Conservation (phyloP, 1,284 basidiomycete genomes). For the Erythrobasidium hasegawianum region DNA sequence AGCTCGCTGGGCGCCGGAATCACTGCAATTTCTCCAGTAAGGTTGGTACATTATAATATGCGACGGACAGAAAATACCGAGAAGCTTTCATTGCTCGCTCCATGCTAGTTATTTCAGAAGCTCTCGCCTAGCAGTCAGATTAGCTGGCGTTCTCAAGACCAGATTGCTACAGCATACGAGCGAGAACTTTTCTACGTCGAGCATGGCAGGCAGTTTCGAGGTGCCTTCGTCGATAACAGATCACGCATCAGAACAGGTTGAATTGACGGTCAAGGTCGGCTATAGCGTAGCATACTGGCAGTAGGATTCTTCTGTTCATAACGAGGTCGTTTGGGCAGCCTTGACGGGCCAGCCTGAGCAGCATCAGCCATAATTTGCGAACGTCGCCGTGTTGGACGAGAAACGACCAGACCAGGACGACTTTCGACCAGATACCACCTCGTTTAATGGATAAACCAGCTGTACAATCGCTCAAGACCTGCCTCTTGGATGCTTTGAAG, state of each 20-base stretch:
- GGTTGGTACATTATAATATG: background rate
- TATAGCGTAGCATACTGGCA: too few species aligned
- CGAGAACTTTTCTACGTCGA: slow-evolving; percentile 81
- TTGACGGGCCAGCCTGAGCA: background rate
- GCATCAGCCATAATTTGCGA: background rate
- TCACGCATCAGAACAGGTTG: too few species aligned
- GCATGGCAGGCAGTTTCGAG: slow-evolving; percentile 59
- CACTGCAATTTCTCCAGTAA: slow-evolving; percentile 37
- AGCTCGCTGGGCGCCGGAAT: slow-evolving; percentile 66
- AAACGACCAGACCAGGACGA: background rate
- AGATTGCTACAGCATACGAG: slow-evolving; percentile 56
- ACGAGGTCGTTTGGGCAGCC: slow-evolving; percentile 5
- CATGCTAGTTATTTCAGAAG: slow-evolving; percentile 83
- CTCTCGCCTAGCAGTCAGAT: slow-evolving; percentile 59
- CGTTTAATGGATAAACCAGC: too few species aligned
- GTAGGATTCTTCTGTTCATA: background rate
- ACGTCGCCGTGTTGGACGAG: background rate
- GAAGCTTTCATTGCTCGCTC: slow-evolving; percentile 74
- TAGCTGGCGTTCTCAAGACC: too few species aligned
- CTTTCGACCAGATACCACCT: background rate
- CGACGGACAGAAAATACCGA: slow-evolving; percentile 53
- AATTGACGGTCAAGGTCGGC: too few species aligned
- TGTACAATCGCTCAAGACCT: slow-evolving; percentile 8
- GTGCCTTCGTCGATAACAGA: background rate
- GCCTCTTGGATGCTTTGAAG: slow-evolving; percentile 7